Base-by-base conservation (phyloP, 1,284 basidiomycete species). In the Hemileccinum hortonii region DNA sequence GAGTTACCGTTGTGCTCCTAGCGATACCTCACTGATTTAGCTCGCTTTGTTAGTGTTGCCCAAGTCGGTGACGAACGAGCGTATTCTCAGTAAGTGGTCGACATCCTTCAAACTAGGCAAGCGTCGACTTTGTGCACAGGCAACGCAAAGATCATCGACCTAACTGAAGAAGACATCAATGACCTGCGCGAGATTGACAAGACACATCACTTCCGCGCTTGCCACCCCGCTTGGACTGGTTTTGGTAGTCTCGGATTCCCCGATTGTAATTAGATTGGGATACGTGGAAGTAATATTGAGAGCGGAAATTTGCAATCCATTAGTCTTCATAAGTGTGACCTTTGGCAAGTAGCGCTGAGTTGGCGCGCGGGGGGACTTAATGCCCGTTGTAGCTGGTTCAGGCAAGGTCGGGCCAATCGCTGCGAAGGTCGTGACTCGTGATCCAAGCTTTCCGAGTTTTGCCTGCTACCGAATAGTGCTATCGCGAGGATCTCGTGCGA, bases 241-340 rank as follows among this genome's bases (percentile, higher is more conserved):
- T 84, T 76, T 71, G 83, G 83, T 16, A 58, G 69, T 55, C 76
- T 86, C 44, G 84, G 83, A 6, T 85, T 87, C 77, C 75, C 75
- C 19, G 83, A 85, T 62, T 80, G 78, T 69, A 66, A 76, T 61
- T 66, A 69, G 52, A 54, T 39, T 24, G 16, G 16, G 30, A 33
- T 16, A 16, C 12, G 26, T n/a, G 35, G 15, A 44, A 19, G 16
- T 21, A 44, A 43, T 44, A 9, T 29, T 30, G 12, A 29, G 41
- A 30, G 41, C 40, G 15, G 32, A 33, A 50, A 15, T n/a, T 22
- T 41, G 43, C 38, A 38, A 16, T 41, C n/a, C 12, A 41, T 36
- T 29, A n/a, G 36, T 6, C 18, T 22, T 40, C 9, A 57, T 26
- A 21, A 35, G n/a, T 21, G 38, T 33, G 32, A 22, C 10, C 30